A percentile compares a stretch with the other conserved stretches of the same genome.
phyloP scores from a whole-genome alignment of 176 grass and related monocot genomes.

The Cenchrus purpureus region DNA sequence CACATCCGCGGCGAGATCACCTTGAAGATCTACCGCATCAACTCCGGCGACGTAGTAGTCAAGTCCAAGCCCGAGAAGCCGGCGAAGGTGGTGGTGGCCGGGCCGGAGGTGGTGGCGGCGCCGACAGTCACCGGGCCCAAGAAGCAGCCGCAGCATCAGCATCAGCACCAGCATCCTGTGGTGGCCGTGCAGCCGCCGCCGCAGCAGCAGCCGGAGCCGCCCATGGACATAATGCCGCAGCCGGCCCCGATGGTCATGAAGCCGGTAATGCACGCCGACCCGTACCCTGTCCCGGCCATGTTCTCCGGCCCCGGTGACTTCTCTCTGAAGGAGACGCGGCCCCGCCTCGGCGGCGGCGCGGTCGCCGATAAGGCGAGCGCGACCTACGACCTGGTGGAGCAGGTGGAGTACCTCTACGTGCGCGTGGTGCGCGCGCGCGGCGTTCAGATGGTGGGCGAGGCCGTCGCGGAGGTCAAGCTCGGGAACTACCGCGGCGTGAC shows the following conservation, averaged over 20 bases:
- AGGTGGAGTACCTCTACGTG: slow-evolving; percentile 93
- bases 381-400: slow-evolving; percentile 90
- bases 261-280: slow-evolving; percentile 57
- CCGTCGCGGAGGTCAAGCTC: slow-evolving; percentile 87
- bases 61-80: slow-evolving; percentile 43
- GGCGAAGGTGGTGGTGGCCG: slow-evolving; percentile 39
- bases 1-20: slow-evolving; percentile 93
- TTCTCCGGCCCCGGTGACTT: slow-evolving; percentile 60
- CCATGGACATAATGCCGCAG: slow-evolving; percentile 41
- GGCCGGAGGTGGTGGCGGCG: slow-evolving; percentile 48
- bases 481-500: slow-evolving; percentile 95
- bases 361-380: slow-evolving; percentile 68
- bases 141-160: slow-evolving; percentile 43
- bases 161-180: slow-evolving; percentile 27
- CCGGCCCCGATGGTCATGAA: slow-evolving; percentile 31
- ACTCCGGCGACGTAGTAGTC: slow-evolving; percentile 34
- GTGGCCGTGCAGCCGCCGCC: slow-evolving; percentile 39
- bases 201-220: slow-evolving; percentile 44
- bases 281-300: slow-evolving; percentile 50
- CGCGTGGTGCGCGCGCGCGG: slow-evolving; percentile 82
- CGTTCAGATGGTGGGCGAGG: slow-evolving; percentile 45
- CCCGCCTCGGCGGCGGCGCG: slow-evolving; percentile 60
- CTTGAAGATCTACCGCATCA: slow-evolving; percentile 78
- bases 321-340: slow-evolving; percentile 80
- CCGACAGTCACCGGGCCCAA: slow-evolving; percentile 20